Evolutionary conservation across 2,329 filamentous ascomycete species (phyloP).

Genomic region (Trichoderma harzianum): DNA sequence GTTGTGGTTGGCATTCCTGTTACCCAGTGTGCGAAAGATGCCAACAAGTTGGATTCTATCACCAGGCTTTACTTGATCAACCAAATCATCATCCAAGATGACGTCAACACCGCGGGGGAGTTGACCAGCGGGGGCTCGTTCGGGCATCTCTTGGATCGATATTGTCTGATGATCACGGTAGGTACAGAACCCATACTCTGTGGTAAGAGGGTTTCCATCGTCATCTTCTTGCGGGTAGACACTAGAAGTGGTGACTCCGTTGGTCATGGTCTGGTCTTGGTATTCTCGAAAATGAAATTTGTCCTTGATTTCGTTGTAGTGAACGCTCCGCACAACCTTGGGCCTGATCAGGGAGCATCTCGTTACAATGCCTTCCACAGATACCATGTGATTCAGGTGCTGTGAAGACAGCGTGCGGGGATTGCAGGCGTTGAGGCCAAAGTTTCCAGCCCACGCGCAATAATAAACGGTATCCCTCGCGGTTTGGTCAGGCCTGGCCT

Average conservation of each 20-base stretch:
- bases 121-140: conserved; percentile 91
- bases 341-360: conserved; percentile 92
- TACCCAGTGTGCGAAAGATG: conserved; percentile 89
- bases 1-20: conserved; percentile 84
- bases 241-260: conserved; percentile 80
- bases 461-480: conserved; percentile 84
- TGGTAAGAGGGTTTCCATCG: conserved; percentile 85
- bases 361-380: conserved; percentile 94
- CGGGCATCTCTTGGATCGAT: conserved; percentile 98
- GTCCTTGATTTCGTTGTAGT: conserved; percentile 85
- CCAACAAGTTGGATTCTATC: conserved; percentile 97
- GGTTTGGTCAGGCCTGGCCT: conserved; percentile 71
- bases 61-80: conserved; percentile 91
- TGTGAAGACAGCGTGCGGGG: conserved; percentile 85
- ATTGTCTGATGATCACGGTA: conserved; percentile 97
- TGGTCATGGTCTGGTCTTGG: conserved; percentile 95
- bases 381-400: conserved; percentile 95
- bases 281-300: conserved; percentile 90
- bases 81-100: conserved; percentile 92
- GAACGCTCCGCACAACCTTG: conserved; percentile 97
- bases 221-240: conserved; percentile 95
- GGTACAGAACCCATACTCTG: conserved; percentile 92
- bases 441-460: conserved; percentile 94
- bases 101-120: conserved; percentile 94
- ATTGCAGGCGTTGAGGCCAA: conserved; percentile 92